Evolutionary conservation across 1,284 basidiomycete genomes (phyloP), one percentile per base, ranked within the genome.

Genomic region (Rugosomyces carneus): DNA sequence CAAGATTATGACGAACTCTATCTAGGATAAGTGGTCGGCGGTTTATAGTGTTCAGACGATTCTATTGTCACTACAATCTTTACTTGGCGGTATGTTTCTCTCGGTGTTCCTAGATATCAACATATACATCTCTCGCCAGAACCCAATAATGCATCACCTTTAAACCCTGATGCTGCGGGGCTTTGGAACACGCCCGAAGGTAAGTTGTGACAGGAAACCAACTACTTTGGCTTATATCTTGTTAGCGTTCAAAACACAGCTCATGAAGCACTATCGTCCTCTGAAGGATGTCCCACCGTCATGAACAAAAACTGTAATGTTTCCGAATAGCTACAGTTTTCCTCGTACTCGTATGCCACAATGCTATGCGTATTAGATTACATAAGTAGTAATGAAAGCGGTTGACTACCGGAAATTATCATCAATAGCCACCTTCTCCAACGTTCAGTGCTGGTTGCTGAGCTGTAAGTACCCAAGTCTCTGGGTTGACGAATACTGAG

Each of bases 21-120:
- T 45, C 1, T 53, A 93, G 84, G 89, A 92, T 64, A 88, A 92
- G 60, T 93, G 89, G 89, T 89, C 87, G 9, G 89, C 90, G 7
- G 84, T 92, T 1, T 90, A 93, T 62, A 89, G 86, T 47, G 90
- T 92, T 23, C 87, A 91, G 53, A 91, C 89, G 0, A 87, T 93
- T 37, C 73, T 93, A 10, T 68, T 93, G n/a, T 92, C 89, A 6
- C 63, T 93, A 46, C 89, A 93, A 57, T 89, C 86, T 7, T 68
- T 93, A 21, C 73, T 93, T 38, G 89, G 89, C 56, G 88, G 89
- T 89, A 57, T 36, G 76, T 66, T 21, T 10, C 27, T 29, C 9
- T 29, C 9, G 13, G 21, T 7, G 21, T 7, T 23, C 7, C 27
- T 10, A 9, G 10, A 3, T 5, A 5, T 9, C 3, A 9, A 5